Evolutionary conservation across 108 stramenopile species (phyloP), one percentile per base, ranked within the genome.

Genomic region (Nannochloropsis salina): DNA sequence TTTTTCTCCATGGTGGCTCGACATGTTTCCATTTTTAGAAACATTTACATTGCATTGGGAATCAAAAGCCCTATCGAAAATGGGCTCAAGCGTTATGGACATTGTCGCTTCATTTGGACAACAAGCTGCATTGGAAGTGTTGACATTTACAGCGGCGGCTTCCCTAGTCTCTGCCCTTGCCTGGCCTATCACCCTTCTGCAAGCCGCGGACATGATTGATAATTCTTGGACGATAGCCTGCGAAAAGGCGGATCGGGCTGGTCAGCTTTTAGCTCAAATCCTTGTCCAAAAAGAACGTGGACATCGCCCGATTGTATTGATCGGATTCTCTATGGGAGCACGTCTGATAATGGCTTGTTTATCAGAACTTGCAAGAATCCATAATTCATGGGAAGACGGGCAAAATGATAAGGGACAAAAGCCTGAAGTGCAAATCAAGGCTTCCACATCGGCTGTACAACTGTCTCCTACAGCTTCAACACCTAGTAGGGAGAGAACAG

Each of bases 101-200:
- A 51, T 51, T 51, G 47, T 51, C 12, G 47, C 47, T 51, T 51
- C 47, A 10, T 15, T 51, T 10, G 47, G 47, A 12, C 47, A 51
- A 15, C 47, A 51, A 15, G 47, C 47, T 10, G 47, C 47, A 15
- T 85, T 86, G 80, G 85, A 89, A 80, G 82, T 82, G 8, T 82
- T 89, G 15, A 85, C 85, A 80, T 89, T 83, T 83, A 89, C 88
- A 80, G 86, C 88, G 41, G 85, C 85, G 82, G 88, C 85, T 20
- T 42, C 85, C 9, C 82, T 89, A 40, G 83, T 85, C 42, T 74
- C 88, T 3, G 83, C 87, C 9, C 74, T 88, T 12, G 40, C 87
- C n/a, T 83, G 83, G 83, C 87, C 87, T n/a, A 22, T 88, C 10
- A 80, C 87, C 6, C 80, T 88, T 20, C 80, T 88, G 80, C 83